Conservation (phyloP, 2,329 filamentous ascomycete genomes). For the Didymellaceae sp. region DNA sequence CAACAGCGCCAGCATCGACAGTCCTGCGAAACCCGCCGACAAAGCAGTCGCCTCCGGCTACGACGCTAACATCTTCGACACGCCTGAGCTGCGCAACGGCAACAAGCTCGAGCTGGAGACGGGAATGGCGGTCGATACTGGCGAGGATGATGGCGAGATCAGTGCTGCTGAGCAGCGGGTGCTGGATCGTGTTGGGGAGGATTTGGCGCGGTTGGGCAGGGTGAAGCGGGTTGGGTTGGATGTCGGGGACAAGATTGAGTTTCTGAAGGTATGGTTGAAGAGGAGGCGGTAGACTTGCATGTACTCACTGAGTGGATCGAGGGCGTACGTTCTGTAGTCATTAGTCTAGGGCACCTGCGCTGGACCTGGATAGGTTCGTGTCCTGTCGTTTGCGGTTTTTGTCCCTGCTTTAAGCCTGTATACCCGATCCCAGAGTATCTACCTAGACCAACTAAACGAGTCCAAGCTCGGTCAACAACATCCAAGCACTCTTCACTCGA, state of each 20-base stretch:
- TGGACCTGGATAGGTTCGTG: too few species aligned
- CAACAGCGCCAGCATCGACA: slow-evolving; percentile 40
- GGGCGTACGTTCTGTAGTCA: too few species aligned
- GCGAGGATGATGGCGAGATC: slow-evolving; percentile 20
- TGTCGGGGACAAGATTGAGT: slow-evolving; percentile 80
- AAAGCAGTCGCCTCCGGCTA: slow-evolving; percentile 32
- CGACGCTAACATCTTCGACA: slow-evolving; percentile 45
- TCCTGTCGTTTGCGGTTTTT: too few species aligned
- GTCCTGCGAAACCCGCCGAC: slow-evolving; percentile 14
- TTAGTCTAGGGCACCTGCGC: too few species aligned
- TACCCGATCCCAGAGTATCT: too few species aligned
- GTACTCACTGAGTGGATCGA: too few species aligned
- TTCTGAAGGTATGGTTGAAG: slow-evolving; percentile 74
- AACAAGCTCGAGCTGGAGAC: slow-evolving; percentile 16
- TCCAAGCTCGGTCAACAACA: too few species aligned
- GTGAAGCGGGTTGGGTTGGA: slow-evolving; percentile 89
- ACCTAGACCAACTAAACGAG: too few species aligned
- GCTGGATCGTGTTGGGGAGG: slow-evolving; percentile 81
- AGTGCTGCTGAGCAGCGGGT: slow-evolving; percentile 66
- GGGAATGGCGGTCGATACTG: slow-evolving; percentile 26
- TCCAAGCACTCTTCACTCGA: too few species aligned
- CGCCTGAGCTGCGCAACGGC: slow-evolving; percentile 32
- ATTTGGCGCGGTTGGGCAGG: slow-evolving; percentile 82
- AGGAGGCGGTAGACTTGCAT: slow-evolving; percentile 39
- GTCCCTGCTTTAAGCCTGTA: too few species aligned